Conservation (phyloP, 768 basidiomycete genomes). For the Mycena latifolia region DNA sequence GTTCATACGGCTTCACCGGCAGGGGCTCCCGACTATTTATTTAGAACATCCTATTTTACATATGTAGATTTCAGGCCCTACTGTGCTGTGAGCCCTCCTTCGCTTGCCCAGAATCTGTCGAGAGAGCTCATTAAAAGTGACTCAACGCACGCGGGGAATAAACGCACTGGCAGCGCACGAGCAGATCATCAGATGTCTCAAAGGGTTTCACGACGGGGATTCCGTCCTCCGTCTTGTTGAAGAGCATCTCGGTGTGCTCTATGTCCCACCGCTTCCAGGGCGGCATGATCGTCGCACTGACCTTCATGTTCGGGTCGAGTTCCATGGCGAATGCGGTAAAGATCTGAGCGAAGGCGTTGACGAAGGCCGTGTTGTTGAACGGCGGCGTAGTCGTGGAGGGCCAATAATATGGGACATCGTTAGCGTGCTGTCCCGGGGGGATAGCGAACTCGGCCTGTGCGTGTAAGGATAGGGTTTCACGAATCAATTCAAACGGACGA, state of each 20-base stretch:
- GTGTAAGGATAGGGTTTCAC: no score
- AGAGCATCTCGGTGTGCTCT: conserved; percentile 24
- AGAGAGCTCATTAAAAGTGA: background rate
- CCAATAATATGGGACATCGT: conserved; percentile 46
- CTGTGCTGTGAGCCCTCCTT: conserved; percentile 42
- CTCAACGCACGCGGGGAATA: background rate
- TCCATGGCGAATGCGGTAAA: conserved; percentile 33
- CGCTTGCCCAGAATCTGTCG: conserved; percentile 48
- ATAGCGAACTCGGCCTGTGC: conserved; percentile 44
- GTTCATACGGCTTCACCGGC: no score
- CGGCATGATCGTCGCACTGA: conserved; percentile 20
- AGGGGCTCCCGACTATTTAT: no score
- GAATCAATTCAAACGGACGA: background rate
- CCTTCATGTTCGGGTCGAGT: conserved; percentile 22
- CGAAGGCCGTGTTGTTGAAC: conserved; percentile 21
- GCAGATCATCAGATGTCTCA: conserved; percentile 46
- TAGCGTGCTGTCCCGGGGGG: conserved; percentile 41
- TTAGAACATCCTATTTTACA: no score
- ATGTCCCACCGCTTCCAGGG: conserved; percentile 11
- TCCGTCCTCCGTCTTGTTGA: conserved; percentile 18
- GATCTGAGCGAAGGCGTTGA: conserved; percentile 28
- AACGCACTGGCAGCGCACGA: conserved; percentile 50
- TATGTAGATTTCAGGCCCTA: conserved; percentile 9
- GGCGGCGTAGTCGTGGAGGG: conserved; percentile 14
- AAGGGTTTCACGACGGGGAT: conserved; percentile 35